Evolutionary conservation across 495 filamentous ascomycete genomes (phyloP).

Genomic region (Talaromyces thailandensis): DNA sequence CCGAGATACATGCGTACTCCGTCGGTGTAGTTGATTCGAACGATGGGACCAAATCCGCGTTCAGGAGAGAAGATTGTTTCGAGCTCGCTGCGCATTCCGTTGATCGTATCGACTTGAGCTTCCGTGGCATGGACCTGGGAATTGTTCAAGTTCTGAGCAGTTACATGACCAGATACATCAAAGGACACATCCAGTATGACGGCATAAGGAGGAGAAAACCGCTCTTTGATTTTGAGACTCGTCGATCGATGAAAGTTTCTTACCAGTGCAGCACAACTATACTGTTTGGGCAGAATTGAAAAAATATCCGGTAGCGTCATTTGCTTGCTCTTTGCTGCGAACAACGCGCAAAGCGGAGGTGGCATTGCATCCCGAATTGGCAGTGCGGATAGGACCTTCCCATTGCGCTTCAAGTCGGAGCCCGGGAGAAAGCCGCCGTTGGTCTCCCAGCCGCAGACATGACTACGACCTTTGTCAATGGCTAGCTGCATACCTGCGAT

Average conservation of each 20-base stretch:
- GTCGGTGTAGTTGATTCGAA: constrained; percentile 17
- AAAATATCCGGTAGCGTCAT: constrained; percentile 16
- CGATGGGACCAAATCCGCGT: constrained; percentile 12
- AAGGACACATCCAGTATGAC: constrained; percentile 8
- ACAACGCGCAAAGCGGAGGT: not conserved
- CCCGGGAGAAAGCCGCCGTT: constrained; percentile 22
- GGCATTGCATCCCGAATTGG: constrained; percentile 12
- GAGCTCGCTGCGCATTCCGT: constrained; percentile 10
- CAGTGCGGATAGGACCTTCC: constrained; percentile 14
- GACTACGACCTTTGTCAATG: constrained; percentile 10
- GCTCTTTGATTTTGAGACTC: constrained; percentile 16
- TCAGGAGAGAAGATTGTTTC: constrained; percentile 15
- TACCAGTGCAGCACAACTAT: constrained; percentile 15
- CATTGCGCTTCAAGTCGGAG: constrained; percentile 15
- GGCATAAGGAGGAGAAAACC: constrained; percentile 12
- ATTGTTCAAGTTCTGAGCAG: not conserved
- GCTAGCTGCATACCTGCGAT: constrained; percentile 20
- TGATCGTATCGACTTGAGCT: not conserved
- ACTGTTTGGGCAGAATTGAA: constrained; percentile 11
- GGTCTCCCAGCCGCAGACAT: constrained; percentile 20
- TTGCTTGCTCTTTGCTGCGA: not conserved
- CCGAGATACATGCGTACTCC: constrained; percentile 16
- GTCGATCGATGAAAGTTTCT: constrained; percentile 20
- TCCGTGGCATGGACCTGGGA: not conserved
- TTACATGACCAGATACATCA: not conserved